phyloP scores from a whole-genome alignment of 2,329 filamentous ascomycete genomes.

The Davidsoniella virescens region DNA sequence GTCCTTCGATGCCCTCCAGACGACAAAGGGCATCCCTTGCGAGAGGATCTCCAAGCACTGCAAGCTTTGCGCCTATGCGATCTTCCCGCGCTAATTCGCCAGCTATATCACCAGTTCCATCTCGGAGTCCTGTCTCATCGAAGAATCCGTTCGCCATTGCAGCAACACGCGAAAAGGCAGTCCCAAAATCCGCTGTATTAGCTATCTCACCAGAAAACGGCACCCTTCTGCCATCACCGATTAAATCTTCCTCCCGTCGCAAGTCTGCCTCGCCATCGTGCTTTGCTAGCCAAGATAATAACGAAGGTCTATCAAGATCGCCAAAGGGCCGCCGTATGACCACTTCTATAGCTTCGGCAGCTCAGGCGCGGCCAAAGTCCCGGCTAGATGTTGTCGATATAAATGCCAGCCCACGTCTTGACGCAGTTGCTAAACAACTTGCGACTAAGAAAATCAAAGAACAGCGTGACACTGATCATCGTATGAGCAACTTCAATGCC shows the following conservation, averaged over 20 bases:
- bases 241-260: no score
- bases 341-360: neutral
- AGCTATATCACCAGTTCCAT: neutral
- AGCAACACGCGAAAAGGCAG: neutral
- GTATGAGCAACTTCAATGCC: slow-evolving; percentile 63
- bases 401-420: slow-evolving; percentile 33
- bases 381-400: slow-evolving; percentile 16
- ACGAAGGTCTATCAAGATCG: neutral
- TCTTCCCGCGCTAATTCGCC: slow-evolving; percentile 6
- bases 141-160: slow-evolving; percentile 7
- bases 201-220: neutral
- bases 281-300: neutral
- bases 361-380: neutral
- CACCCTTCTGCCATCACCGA: no score
- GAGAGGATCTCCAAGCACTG: neutral
- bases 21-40: no score
- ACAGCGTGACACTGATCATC: slow-evolving; percentile 62
- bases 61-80: slow-evolving; percentile 18
- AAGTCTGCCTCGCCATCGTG: neutral
- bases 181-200: neutral
- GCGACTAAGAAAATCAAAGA: slow-evolving; percentile 55
- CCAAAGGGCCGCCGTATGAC: slow-evolving; percentile 1
- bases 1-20: neutral
- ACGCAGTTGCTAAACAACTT: slow-evolving; percentile 55
- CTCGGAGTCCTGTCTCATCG: slow-evolving; percentile 4